Evolutionary conservation across 495 filamentous ascomycete genomes (phyloP).

Genomic region (Mytilinidion resinicola): DNA sequence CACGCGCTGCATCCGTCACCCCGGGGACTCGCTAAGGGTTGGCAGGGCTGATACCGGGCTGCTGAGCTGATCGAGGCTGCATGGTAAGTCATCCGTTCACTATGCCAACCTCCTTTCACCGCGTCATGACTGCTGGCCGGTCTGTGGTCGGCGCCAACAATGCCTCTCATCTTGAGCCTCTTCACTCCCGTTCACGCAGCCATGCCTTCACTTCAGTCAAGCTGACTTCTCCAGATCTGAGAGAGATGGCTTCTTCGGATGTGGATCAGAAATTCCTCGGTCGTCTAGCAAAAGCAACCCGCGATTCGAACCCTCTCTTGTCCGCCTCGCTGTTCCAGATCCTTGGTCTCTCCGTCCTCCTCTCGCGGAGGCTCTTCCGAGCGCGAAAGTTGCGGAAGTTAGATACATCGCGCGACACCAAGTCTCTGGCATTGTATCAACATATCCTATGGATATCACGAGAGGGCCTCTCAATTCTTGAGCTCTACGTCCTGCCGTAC

Average conservation of each 20-base stretch:
- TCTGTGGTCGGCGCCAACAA: too few species aligned
- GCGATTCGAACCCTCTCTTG: conserved; percentile 64
- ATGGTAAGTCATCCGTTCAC: neutral
- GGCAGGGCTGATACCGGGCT: neutral
- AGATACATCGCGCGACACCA: conserved; percentile 70
- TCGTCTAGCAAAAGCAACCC: conserved; percentile 69
- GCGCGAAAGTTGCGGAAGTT: conserved; percentile 79
- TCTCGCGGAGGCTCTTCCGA: conserved; percentile 75
- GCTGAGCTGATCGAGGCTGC: neutral
- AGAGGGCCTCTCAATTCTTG: conserved; percentile 80
- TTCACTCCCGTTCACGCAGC: too few species aligned
- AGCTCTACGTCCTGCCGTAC: conserved; percentile 76
- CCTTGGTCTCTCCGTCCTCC: conserved; percentile 80
- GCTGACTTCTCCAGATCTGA: conserved; percentile 16
- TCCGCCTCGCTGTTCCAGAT: conserved; percentile 81
- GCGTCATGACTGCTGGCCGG: too few species aligned
- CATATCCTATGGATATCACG: conserved; percentile 94
- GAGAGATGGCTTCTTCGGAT: conserved; percentile 82
- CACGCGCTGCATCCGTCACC: neutral
- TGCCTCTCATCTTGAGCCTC: too few species aligned
- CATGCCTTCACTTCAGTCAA: too few species aligned
- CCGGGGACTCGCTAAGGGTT: neutral
- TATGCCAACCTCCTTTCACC: neutral
- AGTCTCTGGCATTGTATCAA: conserved; percentile 77
- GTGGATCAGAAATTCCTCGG: conserved; percentile 96